Evolutionary conservation across 352 stramenopile genomes (phyloP).

Genomic region (Phytophthora meadii): DNA sequence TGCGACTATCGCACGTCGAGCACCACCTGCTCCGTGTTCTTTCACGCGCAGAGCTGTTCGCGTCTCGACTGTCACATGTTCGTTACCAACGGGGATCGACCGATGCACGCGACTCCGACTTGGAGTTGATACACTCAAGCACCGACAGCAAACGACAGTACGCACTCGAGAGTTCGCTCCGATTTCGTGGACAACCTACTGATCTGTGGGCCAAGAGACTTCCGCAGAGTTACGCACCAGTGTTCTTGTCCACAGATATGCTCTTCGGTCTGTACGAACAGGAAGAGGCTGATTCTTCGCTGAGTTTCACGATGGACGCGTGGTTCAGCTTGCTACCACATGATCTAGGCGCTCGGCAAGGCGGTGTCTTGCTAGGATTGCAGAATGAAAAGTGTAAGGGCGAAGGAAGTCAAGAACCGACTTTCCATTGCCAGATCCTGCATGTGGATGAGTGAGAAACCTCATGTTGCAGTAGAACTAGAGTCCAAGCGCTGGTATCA

Average conservation of each 20-base stretch:
- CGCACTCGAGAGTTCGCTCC: conserved; percentile 17
- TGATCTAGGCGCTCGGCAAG: conserved; percentile 36
- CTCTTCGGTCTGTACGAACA: conserved; percentile 42
- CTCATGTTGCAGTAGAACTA: conserved; percentile 6
- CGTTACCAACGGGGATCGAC: conserved; percentile 14
- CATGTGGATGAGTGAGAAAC: conserved; percentile 19
- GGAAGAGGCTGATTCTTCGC: conserved; percentile 20
- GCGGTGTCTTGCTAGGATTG: conserved; percentile 53
- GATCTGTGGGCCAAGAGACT: neutral
- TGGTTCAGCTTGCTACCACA: conserved; percentile 58
- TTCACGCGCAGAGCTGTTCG: conserved; percentile 16
- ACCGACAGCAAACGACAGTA: conserved; percentile 22
- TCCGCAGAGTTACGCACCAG: conserved; percentile 8
- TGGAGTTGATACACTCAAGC: conserved; percentile 10
- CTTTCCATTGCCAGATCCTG: conserved; percentile 17
- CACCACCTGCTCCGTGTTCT: conserved; percentile 6
- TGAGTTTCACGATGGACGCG: conserved; percentile 49
- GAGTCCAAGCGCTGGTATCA: conserved; percentile 29
- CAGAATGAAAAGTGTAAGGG: conserved; percentile 39
- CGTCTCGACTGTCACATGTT: conserved; percentile 31
- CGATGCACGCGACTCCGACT: conserved; percentile 4
- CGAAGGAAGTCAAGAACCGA: conserved; percentile 8
- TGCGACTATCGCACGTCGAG: conserved; percentile 39
- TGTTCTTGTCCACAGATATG: conserved; percentile 21
- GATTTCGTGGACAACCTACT: conserved; percentile 18